Base-by-base conservation (phyloP, 768 basidiomycete species). In the Calocera viscosa region DNA sequence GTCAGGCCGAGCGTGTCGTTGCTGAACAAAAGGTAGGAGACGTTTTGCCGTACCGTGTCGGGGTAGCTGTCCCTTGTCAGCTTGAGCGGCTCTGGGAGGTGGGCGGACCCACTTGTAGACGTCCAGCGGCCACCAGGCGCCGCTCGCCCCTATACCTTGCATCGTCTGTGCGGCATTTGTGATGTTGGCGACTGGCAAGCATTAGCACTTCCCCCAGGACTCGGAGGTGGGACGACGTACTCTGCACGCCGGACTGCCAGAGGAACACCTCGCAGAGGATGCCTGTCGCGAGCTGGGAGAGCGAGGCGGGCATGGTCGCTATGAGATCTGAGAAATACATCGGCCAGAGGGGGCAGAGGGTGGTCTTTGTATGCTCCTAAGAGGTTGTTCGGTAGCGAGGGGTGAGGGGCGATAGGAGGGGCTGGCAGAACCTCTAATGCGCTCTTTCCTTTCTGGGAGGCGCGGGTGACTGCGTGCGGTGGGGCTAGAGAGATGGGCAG, bases 101-200 rank as follows among this genome's bases (percentile, higher is more conserved):
- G 53, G 53, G 30, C 2, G 30, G 53, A 19, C 53, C 14, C 30
- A 81, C 49, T 75, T 67, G 71, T 72, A 77, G 19, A 81, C 70
- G 67, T 81, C 80, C 53, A 75, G 75, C 17, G 79, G 78, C 80
- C 80, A 80, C 80, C 80, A 81, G 12, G 80, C 80, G 14, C 80
- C 80, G 17, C 78, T 79, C 8, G 80, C 80, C 0, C 80, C 80
- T 64, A 81, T 75, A 0, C 78, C 77, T 33, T 71, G 71, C 67
- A 80, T 76, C 0, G 76, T 77, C 66, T 80, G 79, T 24, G 67
- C 40, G 2, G 67, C 35, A 5, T n/a, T 43, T 11, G 63, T 34
- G 22, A 60, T 16, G 30, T 60, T 60, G 14, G 53, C 53, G 26
- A 60, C 53, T 60, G 22, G 5, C 26, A 2, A 10, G 16, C 30